Base-by-base conservation (phyloP, 164 flowering plant genomes). In the Liriodendron chinense region DNA sequence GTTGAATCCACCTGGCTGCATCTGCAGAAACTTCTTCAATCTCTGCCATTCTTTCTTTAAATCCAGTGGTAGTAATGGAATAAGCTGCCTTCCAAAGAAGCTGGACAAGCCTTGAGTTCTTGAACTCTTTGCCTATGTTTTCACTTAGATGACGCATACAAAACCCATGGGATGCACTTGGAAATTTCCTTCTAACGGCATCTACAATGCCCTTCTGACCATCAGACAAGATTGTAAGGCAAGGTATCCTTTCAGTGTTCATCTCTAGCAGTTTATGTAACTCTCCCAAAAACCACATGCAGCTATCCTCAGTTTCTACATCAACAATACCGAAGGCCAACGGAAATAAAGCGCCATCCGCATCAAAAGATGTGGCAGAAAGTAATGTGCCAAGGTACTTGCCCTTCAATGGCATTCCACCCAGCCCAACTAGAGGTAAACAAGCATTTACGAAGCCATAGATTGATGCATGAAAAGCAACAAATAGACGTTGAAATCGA, bases 321-420 rank as follows among this genome's bases (percentile, higher is more conserved):
- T 93, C 95, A 59, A 91, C 93, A 47, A 93, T 82, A 69, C 90
- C 96, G 80, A 93, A 90, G n/a, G 97, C 97, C 75, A 93, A 82
- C n/a, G 93, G 97, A 82, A 89, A 93, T 65, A 93, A 78, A 7
- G 86, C 91, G 70, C 94, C 94, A 85, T 93, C 92, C 47, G 88
- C 83, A 77, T 93, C 97, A 85, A 89, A 88, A 59, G 89, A 83
- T 69, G 93, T 88, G 53, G 96, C 97, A 24, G 89, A 84, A 70
- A 93, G 89, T 69, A 91, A 83, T 47, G 93, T 89, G 34, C 95
- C 92, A 47, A 90, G 91, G 78, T 91, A 93, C 80, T 91, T 93
- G 87, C 90, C 88, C 61, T 91, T 90, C 7, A 93, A 89, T 72
- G 82, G 85, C 71, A 87, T 80, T 56, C 73, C 86, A 76, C 92